Percentiles rank a stretch among this genome's conserved stretches.
Evolutionary conservation across 2,329 filamentous ascomycete genomes (phyloP).

Genomic region (Uncinocarpus reesii): DNA sequence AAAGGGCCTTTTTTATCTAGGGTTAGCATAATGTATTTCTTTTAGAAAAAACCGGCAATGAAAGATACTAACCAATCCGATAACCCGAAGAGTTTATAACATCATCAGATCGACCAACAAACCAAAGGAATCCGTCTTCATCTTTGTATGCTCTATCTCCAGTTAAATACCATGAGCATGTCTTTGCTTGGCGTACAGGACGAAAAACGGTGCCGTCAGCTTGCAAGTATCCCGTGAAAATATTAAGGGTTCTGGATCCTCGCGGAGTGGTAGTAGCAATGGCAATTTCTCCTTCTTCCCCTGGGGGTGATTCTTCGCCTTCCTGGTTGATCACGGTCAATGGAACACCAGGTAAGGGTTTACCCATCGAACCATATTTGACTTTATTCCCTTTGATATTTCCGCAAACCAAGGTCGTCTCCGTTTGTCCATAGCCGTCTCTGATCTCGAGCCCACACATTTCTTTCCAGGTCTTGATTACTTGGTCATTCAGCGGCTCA

Average conservation of each 20-base stretch:
- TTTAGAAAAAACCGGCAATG: neutral
- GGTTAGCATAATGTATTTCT: neutral
- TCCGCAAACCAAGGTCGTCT: slow-evolving; percentile 33
- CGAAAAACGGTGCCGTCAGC: slow-evolving; percentile 6
- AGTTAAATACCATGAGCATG: slow-evolving; percentile 27
- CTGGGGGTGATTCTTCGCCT: slow-evolving; percentile 22
- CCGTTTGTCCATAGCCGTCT: slow-evolving; percentile 36
- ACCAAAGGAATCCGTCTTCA: slow-evolving; percentile 30
- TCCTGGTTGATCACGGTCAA: slow-evolving; percentile 27
- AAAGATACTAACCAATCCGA: slow-evolving; percentile 21
- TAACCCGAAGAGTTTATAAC: slow-evolving; percentile 36
- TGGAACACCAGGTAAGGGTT: slow-evolving; percentile 31
- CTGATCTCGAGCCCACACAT: slow-evolving; percentile 31
- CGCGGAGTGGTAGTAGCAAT: slow-evolving; percentile 18
- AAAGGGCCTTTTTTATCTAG: slow-evolving; percentile 26
- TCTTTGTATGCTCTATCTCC: slow-evolving; percentile 30
- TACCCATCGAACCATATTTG: slow-evolving; percentile 34
- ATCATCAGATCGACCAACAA: slow-evolving; percentile 29
- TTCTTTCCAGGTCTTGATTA: slow-evolving; percentile 30
- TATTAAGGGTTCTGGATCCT: slow-evolving; percentile 13
- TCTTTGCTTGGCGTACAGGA: slow-evolving; percentile 12
- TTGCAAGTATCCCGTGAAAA: slow-evolving; percentile 13
- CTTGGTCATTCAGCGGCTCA: slow-evolving; percentile 34
- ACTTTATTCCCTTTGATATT: slow-evolving; percentile 30
- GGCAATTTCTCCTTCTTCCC: slow-evolving; percentile 32